phyloP scores from a whole-genome alignment of 768 basidiomycete genomes.

The Sarcodon aspratus region DNA sequence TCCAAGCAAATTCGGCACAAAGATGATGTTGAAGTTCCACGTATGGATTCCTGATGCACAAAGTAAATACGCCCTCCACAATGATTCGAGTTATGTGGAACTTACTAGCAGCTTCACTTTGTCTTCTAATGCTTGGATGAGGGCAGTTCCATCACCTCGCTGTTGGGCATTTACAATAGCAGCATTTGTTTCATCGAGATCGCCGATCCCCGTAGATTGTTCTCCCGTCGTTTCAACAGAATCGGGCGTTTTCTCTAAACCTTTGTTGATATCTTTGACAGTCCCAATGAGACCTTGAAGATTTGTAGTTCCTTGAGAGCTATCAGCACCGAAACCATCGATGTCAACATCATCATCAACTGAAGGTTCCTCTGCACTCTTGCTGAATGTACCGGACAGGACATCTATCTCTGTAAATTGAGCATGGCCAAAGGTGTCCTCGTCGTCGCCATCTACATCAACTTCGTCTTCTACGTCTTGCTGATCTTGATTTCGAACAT shows the following conservation, averaged over 20 bases:
- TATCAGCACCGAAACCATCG: conserved; percentile 23
- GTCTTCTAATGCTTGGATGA: conserved; percentile 46
- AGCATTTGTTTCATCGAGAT: conserved; percentile 15
- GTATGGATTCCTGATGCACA: conserved; percentile 29
- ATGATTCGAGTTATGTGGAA: conserved; percentile 1
- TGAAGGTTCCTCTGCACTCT: conserved; percentile 1
- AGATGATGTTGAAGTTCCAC: conserved; percentile 27
- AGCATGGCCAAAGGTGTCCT: conserved; percentile 48
- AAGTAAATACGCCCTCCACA: not conserved
- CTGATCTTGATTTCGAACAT: conserved; percentile 41
- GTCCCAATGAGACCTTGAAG: conserved; percentile 44
- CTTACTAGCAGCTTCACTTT: conserved; percentile 49
- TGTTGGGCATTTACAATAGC: conserved; percentile 38
- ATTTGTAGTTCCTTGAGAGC: conserved; percentile 16
- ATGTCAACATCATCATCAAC: conserved; percentile 27
- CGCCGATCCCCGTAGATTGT: conserved; percentile 27
- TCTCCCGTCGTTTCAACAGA: conserved; percentile 24
- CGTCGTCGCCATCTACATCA: conserved; percentile 72
- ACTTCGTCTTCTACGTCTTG: conserved; percentile 70
- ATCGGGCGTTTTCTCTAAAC: conserved; percentile 9
- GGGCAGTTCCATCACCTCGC: conserved; percentile 32
- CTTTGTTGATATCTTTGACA: conserved; percentile 27
- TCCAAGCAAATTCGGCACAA: conserved; percentile 76
- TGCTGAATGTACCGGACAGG: conserved; percentile 20
- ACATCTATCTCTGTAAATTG: conserved; percentile 76